A percentile compares a stretch with the other conserved stretches of the same genome.
These are phyloP conservation scores for Rhodotorula sp. DNA, from an alignment of 1,284 basidiomycete genomes.

Conservation along the genomic window DNA sequence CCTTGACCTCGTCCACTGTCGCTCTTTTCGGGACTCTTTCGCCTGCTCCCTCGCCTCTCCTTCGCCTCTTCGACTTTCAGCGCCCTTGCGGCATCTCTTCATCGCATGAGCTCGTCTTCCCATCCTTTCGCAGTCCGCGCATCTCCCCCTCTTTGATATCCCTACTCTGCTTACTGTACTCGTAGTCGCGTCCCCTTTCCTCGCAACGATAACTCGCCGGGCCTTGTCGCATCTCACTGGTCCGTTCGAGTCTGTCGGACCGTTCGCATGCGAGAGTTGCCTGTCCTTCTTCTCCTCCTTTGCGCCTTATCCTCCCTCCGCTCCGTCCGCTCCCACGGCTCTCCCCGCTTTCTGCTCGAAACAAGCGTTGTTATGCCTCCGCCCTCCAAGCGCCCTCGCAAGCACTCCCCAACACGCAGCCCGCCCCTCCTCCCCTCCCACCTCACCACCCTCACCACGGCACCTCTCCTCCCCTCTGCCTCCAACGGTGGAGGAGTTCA, in stretches of 20 bases:
- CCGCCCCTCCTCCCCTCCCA: constrained; percentile 1
- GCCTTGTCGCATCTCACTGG: neutral
- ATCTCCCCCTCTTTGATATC: too few species aligned
- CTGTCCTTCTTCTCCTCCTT: neutral
- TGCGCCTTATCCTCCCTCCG: too few species aligned
- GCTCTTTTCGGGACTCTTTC: neutral
- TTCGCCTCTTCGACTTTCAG: neutral
- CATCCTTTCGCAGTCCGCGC: too few species aligned
- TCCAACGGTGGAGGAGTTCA: neutral
- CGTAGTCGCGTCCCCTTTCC: neutral
- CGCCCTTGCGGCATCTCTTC: neutral
- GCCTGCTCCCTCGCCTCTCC: neutral
- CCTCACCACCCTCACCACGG: constrained; percentile 6
- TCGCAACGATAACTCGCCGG: neutral
- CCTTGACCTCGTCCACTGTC: neutral
- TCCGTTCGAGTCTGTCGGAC: neutral
- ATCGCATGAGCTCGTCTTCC: too few species aligned
- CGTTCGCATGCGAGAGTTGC: neutral
- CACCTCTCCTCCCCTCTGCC: neutral
- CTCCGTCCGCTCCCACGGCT: neutral
- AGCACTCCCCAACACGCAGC: constrained; percentile 3
- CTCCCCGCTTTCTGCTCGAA: neutral
- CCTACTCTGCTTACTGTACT: neutral
- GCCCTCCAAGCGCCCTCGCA: neutral
- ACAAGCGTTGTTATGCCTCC: neutral